Evolutionary conservation across 805 yeast genomes (phyloP).

Genomic region (Wickerhamiella spandovensis): DNA sequence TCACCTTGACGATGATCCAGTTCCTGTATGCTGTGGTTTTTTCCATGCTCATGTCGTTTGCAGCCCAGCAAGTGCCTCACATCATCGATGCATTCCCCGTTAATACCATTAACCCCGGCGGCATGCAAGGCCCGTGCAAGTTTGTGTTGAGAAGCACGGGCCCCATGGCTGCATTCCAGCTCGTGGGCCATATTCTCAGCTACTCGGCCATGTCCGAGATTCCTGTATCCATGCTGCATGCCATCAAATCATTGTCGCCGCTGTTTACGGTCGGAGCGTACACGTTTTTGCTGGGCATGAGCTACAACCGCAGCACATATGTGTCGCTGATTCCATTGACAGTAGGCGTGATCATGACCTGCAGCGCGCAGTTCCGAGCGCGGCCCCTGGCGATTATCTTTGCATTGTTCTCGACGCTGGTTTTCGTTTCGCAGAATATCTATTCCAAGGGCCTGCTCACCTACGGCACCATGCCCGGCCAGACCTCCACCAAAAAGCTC

Average conservation of each 20-base stretch:
- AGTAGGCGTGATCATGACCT: conserved; percentile 65
- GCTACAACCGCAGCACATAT: conserved; percentile 56
- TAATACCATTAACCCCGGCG: conserved; percentile 20
- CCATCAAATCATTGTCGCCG: conserved; percentile 86
- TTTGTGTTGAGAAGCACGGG: conserved; percentile 35
- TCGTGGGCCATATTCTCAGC: conserved; percentile 78
- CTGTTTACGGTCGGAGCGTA: conserved; percentile 75
- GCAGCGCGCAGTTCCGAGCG: conserved; percentile 30
- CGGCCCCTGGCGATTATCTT: conserved; percentile 50
- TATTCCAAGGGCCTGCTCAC: conserved; percentile 76
- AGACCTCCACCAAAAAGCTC: conserved; percentile 30
- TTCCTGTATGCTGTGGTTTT: conserved; percentile 57
- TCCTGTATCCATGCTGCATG: conserved; percentile 91
- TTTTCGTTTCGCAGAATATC: conserved; percentile 76
- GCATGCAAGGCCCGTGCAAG: conserved; percentile 19
- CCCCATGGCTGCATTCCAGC: conserved; percentile 93
- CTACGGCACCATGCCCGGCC: conserved; percentile 9
- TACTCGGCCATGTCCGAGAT: conserved; percentile 86
- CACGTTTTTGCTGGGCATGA: conserved; percentile 42
- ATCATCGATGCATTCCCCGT: conserved; percentile 26
- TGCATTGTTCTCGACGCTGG: conserved; percentile 54
- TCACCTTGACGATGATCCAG: conserved; percentile 82
- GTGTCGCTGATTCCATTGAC: conserved; percentile 67
- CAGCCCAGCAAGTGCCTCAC: conserved; percentile 24
- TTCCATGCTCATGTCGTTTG: conserved; percentile 23